phyloP scores from a whole-genome alignment of 2,329 filamentous ascomycete genomes.

The Trichoderma semiorbis region DNA sequence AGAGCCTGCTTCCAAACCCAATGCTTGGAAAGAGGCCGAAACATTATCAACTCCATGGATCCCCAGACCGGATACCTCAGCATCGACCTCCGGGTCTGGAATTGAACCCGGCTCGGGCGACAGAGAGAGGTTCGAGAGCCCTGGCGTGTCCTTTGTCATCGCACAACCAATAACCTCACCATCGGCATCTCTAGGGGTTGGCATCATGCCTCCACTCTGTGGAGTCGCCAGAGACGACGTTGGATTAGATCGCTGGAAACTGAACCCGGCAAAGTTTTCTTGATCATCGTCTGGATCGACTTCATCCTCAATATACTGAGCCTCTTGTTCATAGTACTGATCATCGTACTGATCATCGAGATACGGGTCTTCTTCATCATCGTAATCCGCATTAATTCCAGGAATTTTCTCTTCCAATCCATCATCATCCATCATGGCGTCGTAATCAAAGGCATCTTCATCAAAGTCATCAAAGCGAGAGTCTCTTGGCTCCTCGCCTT shows the following conservation, averaged over 20 bases:
- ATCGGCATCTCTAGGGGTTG: conserved; percentile 53
- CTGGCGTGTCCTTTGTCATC: conserved; percentile 45
- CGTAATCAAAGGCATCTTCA: conserved; percentile 58
- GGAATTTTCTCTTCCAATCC: conserved; percentile 66
- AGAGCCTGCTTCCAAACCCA: not conserved
- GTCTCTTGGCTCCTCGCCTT: conserved; percentile 41
- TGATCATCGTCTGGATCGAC: conserved; percentile 54
- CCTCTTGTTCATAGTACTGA: conserved; percentile 27
- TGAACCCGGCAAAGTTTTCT: conserved; percentile 59
- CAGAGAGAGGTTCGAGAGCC: conserved; percentile 18
- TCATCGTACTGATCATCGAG: conserved; percentile 31
- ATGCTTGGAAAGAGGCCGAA: conserved; percentile 10
- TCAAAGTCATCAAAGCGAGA: conserved; percentile 61
- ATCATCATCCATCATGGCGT: conserved; percentile 63
- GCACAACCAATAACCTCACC: conserved; percentile 56
- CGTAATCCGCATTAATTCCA: conserved; percentile 48
- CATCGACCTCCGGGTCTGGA: conserved; percentile 14
- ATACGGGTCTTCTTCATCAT: conserved; percentile 41
- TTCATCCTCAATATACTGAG: conserved; percentile 22
- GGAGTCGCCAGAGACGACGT: conserved; percentile 51
- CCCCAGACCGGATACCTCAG: conserved; percentile 37
- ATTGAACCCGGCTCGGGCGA: not conserved
- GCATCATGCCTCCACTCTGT: conserved; percentile 41
- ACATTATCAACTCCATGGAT: conserved; percentile 37
- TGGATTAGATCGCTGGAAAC: conserved; percentile 54